Evolutionary conservation across 208 protist species (phyloP), one percentile per base, ranked within the genome.

Genomic region (Crithidia bombi): DNA sequence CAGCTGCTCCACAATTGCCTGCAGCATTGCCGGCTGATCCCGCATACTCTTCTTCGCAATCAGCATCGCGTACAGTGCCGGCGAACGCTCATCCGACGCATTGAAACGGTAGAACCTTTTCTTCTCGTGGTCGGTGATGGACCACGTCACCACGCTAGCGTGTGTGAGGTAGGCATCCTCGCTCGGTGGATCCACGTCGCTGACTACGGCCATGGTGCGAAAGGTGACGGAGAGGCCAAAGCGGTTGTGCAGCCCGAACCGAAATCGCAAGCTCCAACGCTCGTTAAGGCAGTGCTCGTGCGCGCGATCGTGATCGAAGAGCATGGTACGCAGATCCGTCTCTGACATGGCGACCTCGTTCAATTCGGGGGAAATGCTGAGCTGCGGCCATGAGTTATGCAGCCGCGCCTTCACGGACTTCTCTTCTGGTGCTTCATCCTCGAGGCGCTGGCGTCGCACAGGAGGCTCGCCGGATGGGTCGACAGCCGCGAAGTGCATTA

Each of bases 1-100:
- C 7, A 91, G 63, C 70, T 89, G 86, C 75, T 91, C 86, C 33
- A 79, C 41, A 51, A 84, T 28, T 3, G 86, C 86, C 75, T 89
- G 78, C 71, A 85, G 71, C 63, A 91, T 56, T 54, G 85, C 69
- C 4, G 67, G 65, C 49, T 82, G 67, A 15, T 65, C 55, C 5
- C 55, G 58, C 41, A 77, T 44, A 30, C 62, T 63, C 35, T 75
- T 69, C 51, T 83, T 82, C 2, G 79, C 82, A 12, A 86, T 69
- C 32, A 91, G 66, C 41, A 73, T 77, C 54, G 75, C 69, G 26
- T 80, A 46, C 6, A 89, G 58, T 26, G 79, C 57, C 0, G 86
- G 82, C 17, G 80, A 59, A 23, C 80, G 77, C 21, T 75, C 51
- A 57, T 89, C 86, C 3, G 81, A 30, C n/a, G 75, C 62, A 59